Percentiles rank a stretch among this genome's conserved stretches.
These are phyloP conservation scores for Chlamydomonas asymmetrica DNA, from an alignment of 139 green algal species.

Conservation along the genomic window DNA sequence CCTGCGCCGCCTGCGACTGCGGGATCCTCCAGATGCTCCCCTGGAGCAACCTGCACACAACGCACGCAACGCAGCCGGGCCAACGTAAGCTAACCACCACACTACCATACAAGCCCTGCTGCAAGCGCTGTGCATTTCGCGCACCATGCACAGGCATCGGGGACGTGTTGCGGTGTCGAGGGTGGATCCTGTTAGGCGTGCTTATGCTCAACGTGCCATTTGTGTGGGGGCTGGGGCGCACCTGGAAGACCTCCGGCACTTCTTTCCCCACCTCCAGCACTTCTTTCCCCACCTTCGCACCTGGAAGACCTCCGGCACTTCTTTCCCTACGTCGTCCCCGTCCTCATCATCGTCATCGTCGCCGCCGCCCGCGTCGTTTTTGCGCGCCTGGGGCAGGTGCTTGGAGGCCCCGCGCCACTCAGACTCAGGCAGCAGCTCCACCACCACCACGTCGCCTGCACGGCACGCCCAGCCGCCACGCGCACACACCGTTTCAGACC, in stretches of 20 bases:
- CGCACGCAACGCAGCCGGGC: too few relatives aligned
- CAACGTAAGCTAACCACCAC: too few relatives aligned
- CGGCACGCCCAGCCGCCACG: background rate
- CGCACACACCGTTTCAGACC: background rate
- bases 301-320: slow-evolving; percentile 37
- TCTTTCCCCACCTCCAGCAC: slow-evolving; percentile 12
- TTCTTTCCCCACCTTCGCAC: slow-evolving; percentile 8
- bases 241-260: slow-evolving; percentile 28
- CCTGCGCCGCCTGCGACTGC: background rate
- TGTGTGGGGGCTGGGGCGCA: background rate
- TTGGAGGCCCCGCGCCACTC: slow-evolving; percentile 65
- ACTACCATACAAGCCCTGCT: too few relatives aligned
- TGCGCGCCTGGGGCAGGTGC: slow-evolving; percentile 30
- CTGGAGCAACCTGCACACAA: slow-evolving; percentile 55
- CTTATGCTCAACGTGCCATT: too few relatives aligned
- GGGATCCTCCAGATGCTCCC: slow-evolving; percentile 54
- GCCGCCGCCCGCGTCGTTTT: slow-evolving; percentile 13
- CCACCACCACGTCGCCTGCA: slow-evolving; percentile 60
- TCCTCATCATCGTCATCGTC: slow-evolving; percentile 39
- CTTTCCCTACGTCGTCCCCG: slow-evolving; percentile 41
- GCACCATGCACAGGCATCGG: too few relatives aligned
- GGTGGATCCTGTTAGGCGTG: too few relatives aligned
- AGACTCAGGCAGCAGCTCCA: slow-evolving; percentile 83
- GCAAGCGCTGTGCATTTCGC: too few relatives aligned
- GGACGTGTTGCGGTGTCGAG: too few relatives aligned